Conservation (phyloP, 805 yeast species). For the Saturnispora sekii region DNA sequence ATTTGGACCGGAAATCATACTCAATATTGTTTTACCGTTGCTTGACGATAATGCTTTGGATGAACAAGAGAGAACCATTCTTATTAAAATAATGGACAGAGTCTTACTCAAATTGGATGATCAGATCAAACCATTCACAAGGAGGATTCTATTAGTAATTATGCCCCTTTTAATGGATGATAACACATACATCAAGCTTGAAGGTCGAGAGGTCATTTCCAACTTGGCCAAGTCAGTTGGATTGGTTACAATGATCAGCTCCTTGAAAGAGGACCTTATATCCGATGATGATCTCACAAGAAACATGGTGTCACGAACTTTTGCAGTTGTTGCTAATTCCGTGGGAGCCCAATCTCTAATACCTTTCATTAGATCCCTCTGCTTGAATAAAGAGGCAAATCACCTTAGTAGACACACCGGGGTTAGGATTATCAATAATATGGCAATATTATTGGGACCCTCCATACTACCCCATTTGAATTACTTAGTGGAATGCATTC, state of each 20-base stretch:
- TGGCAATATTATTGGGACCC: constrained; percentile 58
- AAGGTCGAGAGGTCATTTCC: constrained; percentile 71
- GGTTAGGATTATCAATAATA: constrained; percentile 62
- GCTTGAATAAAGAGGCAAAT: constrained; percentile 54
- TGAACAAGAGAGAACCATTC: constrained; percentile 73
- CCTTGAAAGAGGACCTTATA: constrained; percentile 74
- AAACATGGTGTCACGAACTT: constrained; percentile 62
- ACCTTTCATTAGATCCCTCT: constrained; percentile 77
- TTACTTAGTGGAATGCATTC: constrained; percentile 52
- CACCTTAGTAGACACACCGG: constrained; percentile 87
- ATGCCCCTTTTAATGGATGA: constrained; percentile 77
- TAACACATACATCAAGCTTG: constrained; percentile 61
- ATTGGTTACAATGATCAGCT: constrained; percentile 64
- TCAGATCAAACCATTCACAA: constrained; percentile 60
- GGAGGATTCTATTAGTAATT: constrained; percentile 59
- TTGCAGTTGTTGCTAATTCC: constrained; percentile 78
- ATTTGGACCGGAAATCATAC: constrained; percentile 62
- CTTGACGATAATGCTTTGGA: constrained; percentile 62
- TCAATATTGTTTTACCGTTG: constrained; percentile 66
- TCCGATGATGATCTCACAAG: constrained; percentile 74
- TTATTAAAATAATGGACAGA: constrained; percentile 69
- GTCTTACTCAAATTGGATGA: constrained; percentile 58
- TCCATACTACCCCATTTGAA: constrained; percentile 67
- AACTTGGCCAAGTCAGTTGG: constrained; percentile 78
- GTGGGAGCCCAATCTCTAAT: constrained; percentile 61